These are phyloP conservation scores for Adansonia grandidieri DNA, from an alignment of 441 rosid genomes.

Conservation along the genomic window DNA sequence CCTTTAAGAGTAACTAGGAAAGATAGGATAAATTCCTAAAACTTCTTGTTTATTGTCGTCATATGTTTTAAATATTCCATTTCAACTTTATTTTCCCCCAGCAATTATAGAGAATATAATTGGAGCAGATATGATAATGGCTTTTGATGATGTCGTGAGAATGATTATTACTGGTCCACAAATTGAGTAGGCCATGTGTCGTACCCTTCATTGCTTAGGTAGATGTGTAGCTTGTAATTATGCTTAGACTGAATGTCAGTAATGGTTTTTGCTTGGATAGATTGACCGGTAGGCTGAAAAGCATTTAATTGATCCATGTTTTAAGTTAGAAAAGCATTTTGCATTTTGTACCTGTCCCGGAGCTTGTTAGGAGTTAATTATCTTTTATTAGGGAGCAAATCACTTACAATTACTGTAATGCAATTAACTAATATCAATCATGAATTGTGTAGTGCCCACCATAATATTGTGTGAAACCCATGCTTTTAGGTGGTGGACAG, in stretches of 20 bases:
- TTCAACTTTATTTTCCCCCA: slow-evolving; percentile 19
- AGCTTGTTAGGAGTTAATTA: slow-evolving; percentile 18
- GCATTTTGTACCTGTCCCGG: not conserved
- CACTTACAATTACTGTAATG: too few species aligned
- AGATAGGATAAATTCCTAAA: slow-evolving; percentile 1
- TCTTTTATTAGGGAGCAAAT: not conserved
- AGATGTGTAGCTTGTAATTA: slow-evolving; percentile 68
- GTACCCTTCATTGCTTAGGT: slow-evolving; percentile 84
- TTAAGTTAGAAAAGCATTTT: slow-evolving; percentile 21
- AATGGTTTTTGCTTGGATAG: not conserved
- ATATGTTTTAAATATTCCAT: not conserved
- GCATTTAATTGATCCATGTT: not conserved
- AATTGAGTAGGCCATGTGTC: slow-evolving; percentile 81
- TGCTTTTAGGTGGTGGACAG: too few species aligned
- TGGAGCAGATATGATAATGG: slow-evolving; percentile 89
- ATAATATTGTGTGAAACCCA: too few species aligned
- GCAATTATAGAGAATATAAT: slow-evolving; percentile 62
- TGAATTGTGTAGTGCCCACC: too few species aligned
- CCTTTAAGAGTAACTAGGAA: not conserved
- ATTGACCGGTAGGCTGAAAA: slow-evolving; percentile 11
- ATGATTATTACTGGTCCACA: slow-evolving; percentile 80
- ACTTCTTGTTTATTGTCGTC: not conserved
- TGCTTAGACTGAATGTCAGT: slow-evolving; percentile 21
- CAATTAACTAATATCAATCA: too few species aligned
- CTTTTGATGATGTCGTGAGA: slow-evolving; percentile 83